These are phyloP conservation scores for Trichosporon faecale DNA, from an alignment of 1,284 basidiomycete genomes.

Conservation along the genomic window DNA sequence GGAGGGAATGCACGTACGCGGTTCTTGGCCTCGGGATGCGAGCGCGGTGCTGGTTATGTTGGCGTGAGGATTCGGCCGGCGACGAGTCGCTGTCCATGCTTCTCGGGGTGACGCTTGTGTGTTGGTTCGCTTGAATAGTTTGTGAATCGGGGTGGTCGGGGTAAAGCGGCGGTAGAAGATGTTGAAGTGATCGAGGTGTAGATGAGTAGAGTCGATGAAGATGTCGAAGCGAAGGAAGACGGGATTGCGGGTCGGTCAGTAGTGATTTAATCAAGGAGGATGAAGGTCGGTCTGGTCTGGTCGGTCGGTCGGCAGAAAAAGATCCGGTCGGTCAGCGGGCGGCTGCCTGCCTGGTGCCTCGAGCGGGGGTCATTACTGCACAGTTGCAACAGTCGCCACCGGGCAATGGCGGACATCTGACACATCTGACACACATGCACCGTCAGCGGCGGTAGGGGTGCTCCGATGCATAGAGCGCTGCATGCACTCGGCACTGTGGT, in stretches of 20 bases:
- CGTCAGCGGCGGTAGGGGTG: background rate
- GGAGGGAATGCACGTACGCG: background rate
- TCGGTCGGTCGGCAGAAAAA: background rate
- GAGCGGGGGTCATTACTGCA: no score
- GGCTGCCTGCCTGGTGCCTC: background rate
- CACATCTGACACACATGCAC: background rate
- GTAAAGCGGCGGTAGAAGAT: background rate
- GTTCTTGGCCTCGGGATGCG: background rate
- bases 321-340: background rate
- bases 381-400: background rate
- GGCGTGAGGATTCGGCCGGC: conserved; percentile 8
- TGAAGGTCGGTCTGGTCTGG: background rate
- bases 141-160: background rate
- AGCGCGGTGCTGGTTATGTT: background rate
- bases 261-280: background rate
- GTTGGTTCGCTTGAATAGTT: background rate
- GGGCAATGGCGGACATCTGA: background rate
- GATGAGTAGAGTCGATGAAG: background rate
- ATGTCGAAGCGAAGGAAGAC: background rate
- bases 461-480: background rate
- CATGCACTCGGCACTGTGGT: background rate
- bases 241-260: background rate
- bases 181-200: no score
- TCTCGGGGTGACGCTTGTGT: background rate
- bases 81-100: conserved; percentile 12